Evolutionary conservation across 805 yeast species (phyloP).

Genomic region (Hyphopichia homilentoma): DNA sequence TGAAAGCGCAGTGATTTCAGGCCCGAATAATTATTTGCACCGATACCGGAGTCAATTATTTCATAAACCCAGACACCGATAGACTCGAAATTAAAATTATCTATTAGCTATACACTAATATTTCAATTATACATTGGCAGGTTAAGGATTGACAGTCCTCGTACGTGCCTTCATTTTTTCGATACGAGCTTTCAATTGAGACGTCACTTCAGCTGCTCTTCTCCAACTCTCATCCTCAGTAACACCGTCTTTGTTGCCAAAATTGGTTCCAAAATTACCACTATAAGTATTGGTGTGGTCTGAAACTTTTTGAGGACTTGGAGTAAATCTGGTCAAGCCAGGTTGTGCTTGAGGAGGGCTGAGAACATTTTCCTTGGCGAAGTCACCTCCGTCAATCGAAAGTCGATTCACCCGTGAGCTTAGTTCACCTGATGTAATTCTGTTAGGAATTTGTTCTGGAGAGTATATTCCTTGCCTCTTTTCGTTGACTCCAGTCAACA

Average conservation of each 20-base stretch:
- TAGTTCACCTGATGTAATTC: conserved; percentile 32
- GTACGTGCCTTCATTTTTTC: conserved; percentile 80
- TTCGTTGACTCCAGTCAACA: conserved; percentile 1
- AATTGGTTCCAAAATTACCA: conserved; percentile 9
- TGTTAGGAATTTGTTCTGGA: conserved; percentile 6
- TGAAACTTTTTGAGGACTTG: conserved; percentile 15
- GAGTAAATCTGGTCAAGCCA: not conserved
- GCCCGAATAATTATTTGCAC: too few relatives aligned
- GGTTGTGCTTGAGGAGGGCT: not conserved
- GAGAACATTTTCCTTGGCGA: conserved; percentile 1
- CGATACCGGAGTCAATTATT: too few relatives aligned
- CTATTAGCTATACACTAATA: too few relatives aligned
- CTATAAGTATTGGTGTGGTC: conserved; percentile 12
- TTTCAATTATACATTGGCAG: not conserved
- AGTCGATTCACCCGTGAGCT: conserved; percentile 39
- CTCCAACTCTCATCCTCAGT: conserved; percentile 69
- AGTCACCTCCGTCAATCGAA: conserved; percentile 27
- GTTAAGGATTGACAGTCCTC: conserved; percentile 11
- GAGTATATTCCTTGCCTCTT: not conserved
- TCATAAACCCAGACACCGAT: too few relatives aligned
- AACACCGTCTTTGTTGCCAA: not conserved
- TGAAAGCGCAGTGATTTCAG: not conserved
- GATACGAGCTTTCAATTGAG: conserved; percentile 79
- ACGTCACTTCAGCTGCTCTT: conserved; percentile 86
- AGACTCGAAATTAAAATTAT: too few relatives aligned